Evolutionary conservation across 768 basidiomycete genomes (phyloP).

Genomic region (Amanita subjunquillea): DNA sequence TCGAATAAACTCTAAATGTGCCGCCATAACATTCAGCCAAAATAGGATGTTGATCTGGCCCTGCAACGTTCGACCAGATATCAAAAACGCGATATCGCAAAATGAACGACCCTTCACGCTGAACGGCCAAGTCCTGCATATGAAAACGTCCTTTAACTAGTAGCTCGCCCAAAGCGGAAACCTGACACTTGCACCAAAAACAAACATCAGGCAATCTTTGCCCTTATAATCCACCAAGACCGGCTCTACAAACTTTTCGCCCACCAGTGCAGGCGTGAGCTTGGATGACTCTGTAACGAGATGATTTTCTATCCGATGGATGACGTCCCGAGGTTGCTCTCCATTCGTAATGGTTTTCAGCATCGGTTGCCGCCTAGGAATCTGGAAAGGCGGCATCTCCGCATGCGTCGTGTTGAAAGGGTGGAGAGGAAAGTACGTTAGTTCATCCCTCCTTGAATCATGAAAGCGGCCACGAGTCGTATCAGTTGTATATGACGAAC

Average conservation of each 20-base stretch:
- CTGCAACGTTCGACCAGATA: constrained; percentile 30
- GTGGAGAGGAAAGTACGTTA: constrained; percentile 29
- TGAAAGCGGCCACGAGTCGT: not conserved
- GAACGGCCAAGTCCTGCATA: constrained; percentile 57
- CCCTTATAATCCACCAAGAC: constrained; percentile 43
- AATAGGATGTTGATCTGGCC: constrained; percentile 24
- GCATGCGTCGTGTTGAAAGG: constrained; percentile 22
- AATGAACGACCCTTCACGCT: constrained; percentile 54
- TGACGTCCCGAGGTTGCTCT: constrained; percentile 20
- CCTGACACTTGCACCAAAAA: constrained; percentile 40
- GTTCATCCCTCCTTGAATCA: not conserved
- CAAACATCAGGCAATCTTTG: constrained; percentile 45
- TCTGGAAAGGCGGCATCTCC: constrained; percentile 21
- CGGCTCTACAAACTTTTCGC: constrained; percentile 52
- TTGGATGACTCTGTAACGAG: constrained; percentile 30
- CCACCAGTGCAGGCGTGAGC: constrained; percentile 43
- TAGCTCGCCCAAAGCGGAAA: not conserved
- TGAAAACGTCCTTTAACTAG: constrained; percentile 2
- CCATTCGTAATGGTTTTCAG: constrained; percentile 17
- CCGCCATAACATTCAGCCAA: constrained; percentile 62
- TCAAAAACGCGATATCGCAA: constrained; percentile 68
- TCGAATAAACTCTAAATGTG: constrained; percentile 59
- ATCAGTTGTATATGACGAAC: constrained; percentile 1
- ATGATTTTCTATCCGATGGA: constrained; percentile 21
- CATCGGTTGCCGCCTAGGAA: constrained; percentile 27